Evolutionary conservation across 2,329 filamentous ascomycete species (phyloP).

Genomic region (Aureobasidium vineae): DNA sequence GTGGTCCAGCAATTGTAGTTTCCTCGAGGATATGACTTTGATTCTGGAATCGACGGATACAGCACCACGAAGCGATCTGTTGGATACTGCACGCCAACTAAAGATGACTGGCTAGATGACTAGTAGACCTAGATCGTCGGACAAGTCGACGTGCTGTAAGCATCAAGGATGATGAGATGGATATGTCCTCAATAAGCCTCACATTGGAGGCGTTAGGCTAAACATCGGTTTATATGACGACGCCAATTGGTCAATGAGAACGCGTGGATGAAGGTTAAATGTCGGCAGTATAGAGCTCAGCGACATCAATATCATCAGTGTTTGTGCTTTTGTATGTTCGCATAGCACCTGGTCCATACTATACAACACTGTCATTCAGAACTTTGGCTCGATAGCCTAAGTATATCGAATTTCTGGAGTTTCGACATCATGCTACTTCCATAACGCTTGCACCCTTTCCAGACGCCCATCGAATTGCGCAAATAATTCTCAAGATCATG

Average conservation of each 20-base stretch:
- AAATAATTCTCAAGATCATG: background rate
- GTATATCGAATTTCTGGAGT: background rate
- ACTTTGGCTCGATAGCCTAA: background rate
- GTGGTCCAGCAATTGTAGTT: background rate
- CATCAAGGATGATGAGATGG: background rate
- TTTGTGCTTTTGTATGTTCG: background rate
- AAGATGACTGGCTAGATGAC: too few species aligned
- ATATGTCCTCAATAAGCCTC: background rate
- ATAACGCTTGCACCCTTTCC: background rate
- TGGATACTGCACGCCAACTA: background rate
- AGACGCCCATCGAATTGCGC: background rate
- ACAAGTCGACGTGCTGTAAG: background rate
- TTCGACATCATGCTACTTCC: background rate
- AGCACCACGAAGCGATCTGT: too few species aligned
- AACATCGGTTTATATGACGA: background rate
- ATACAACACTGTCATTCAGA: background rate
- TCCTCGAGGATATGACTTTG: background rate
- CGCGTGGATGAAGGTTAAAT: background rate
- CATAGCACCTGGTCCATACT: background rate
- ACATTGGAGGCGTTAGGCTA: background rate
- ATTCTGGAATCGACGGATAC: background rate
- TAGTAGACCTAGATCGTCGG: background rate
- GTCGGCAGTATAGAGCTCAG: background rate
- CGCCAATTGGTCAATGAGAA: background rate
- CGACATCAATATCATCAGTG: background rate